Evolutionary conservation across 352 stramenopile genomes (phyloP), one percentile per base, ranked within the genome.

Genomic region (Ochromonadaceae sp.): DNA sequence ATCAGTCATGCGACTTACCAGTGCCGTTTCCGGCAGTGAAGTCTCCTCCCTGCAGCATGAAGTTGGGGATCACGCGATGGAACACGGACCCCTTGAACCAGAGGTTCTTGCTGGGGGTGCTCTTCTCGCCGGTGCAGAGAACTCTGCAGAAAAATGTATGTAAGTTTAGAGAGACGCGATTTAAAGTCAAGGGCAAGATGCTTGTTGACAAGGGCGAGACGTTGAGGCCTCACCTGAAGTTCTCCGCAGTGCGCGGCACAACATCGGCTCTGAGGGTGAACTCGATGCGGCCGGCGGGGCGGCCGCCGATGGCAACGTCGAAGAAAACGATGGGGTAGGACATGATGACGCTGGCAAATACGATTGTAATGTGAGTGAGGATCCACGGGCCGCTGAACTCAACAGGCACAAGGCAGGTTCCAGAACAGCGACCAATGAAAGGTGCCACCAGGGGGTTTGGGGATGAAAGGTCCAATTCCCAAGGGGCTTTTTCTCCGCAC

Each of bases 251-350:
- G 70, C 92, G 90, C 0, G 93, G 93, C 28, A 87, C 86, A 34
- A 97, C 79, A 74, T 98, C 91, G 67, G 91, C 83, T 73, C 83
- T 90, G 38, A 98, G 75, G 76, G 97, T 88, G 76, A 99, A 96
- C 32, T 91, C 91, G 60, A 99, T 92, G 62, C 92, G 78, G 66
- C 92, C 93, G 14, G 78, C 79, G 50, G 86, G 72, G 55, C 78
- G 76, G 43, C 86, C 89, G 63, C 84, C 89, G 67, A 97, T 85
- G 73, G 87, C 85, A 77, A 99, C 95, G 72, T 99, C 92, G 69
- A 98, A 96, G 74, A 95, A 99, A 35, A 98, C 92, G 42, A 78
- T 72, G 40, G 86, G 87, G 80, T 95, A 91, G 56, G 80, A 26
- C 47, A n/a, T n/a, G n/a, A n/a, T n/a, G n/a, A n/a, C n/a, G n/a